Evolutionary conservation across 139 green algal species (phyloP), one percentile per base, ranked within the genome.

Genomic region (Nannochloris sp.): DNA sequence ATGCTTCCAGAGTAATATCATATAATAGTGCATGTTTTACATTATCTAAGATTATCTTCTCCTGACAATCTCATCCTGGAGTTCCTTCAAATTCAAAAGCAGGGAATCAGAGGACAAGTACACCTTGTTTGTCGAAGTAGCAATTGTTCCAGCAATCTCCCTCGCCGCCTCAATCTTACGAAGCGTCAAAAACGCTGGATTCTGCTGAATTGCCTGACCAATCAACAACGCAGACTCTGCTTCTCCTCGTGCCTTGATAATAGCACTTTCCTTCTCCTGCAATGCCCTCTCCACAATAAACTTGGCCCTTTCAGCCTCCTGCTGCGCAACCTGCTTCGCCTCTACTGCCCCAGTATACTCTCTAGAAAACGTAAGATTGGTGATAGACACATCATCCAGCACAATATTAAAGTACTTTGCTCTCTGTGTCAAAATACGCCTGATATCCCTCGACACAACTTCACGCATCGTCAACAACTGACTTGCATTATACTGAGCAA

Each of bases 311-410:
- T 99, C 93, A 8, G 93, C 92, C 46, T 99, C 93, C 78, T 99
- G 93, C 77, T 97, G 91, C 50, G 92, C 90, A 30, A 99, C 88
- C 70, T 95, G 88, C 87, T 99, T 99, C n/a, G 91, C 85, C 77
- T 99, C 93, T 20, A 99, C 86, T 8, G 93, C 93, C 5, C 76
- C 69, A 4, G 92, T 97, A 78, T 98, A 99, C 80, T 96, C 88
- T 36, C 87, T 80, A 63, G 75, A 84, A 82, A 99, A 99, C 20
- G 87, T 96, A 17, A 99, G 83, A 49, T 98, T 64, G 50, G 93
- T 99, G 79, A 99, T 98, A 57, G 93, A 97, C 45, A 99, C 93
- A 66, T 99, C 93, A 48, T 99, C 93, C 36, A 99, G 69, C 20
- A 94, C 68, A n/a, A 99, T 94, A 78, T 96, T 90, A 78, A 99